A percentile compares a stretch with the other conserved stretches of the same genome.
Evolutionary conservation across 2,329 filamentous ascomycete genomes (phyloP).

Genomic region (Cercospora nicotianae): DNA sequence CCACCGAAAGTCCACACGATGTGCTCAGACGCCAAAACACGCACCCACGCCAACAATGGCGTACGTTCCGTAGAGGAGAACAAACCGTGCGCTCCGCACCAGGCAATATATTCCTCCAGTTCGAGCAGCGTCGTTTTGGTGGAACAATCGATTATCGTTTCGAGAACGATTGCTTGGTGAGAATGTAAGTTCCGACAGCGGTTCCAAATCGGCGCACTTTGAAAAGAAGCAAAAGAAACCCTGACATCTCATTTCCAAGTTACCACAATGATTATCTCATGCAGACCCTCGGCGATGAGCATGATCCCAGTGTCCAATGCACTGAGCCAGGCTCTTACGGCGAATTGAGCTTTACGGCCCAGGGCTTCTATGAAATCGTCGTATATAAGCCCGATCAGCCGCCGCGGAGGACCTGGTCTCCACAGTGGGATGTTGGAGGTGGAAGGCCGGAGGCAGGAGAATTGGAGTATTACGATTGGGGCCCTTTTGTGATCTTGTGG

Average conservation of each 20-base stretch:
- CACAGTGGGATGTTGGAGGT: neutral
- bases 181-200: neutral
- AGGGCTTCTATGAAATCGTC: neutral
- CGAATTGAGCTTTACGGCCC: neutral
- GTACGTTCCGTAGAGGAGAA: neutral
- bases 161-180: neutral
- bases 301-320: neutral
- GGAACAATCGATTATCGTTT: neutral
- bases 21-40: neutral
- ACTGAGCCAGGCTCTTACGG: neutral
- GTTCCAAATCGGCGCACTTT: too few relatives aligned
- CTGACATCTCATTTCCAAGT: neutral
- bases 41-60: neutral
- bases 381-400: neutral
- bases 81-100: neutral
- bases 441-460: neutral
- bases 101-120: neutral
- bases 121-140: neutral
- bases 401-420: neutral
- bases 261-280: neutral
- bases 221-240: too few relatives aligned
- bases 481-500: neutral
- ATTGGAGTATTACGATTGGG: neutral
- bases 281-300: neutral
- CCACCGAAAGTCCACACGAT: neutral